Evolutionary conservation across 148 eudicot species (phyloP).

Genomic region (Linanthus parryae): DNA sequence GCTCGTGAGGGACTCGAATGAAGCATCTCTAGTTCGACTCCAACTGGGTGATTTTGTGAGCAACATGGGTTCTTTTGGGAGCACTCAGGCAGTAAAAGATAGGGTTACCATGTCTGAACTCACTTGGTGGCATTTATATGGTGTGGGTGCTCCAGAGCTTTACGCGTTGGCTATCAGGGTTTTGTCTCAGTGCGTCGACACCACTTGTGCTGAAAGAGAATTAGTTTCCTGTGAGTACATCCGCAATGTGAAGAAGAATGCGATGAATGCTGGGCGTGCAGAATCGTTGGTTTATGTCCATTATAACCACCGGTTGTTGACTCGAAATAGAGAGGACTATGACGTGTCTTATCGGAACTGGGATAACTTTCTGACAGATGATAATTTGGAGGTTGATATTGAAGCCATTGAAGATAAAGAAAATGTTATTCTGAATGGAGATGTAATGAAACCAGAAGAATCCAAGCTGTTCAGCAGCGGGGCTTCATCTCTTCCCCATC

Average conservation of each 20-base stretch:
- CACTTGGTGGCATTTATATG: slow-evolving; percentile 6
- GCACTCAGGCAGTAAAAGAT: background rate
- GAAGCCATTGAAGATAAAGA: slow-evolving; percentile 7
- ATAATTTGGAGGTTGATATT: slow-evolving; percentile 8
- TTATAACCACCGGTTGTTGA: slow-evolving; percentile 5
- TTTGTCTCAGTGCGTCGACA: slow-evolving; percentile 1
- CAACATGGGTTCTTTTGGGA: background rate
- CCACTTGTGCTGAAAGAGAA: slow-evolving; percentile 1
- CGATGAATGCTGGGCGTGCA: background rate
- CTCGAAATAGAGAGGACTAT: slow-evolving; percentile 6
- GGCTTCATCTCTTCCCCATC: too few species aligned
- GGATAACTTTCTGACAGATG: background rate
- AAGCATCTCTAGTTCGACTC: slow-evolving; percentile 2
- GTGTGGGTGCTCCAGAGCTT: slow-evolving; percentile 4
- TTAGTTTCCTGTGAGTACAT: background rate
- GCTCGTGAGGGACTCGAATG: slow-evolving; percentile 3
- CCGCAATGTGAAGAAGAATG: background rate
- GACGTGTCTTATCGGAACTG: slow-evolving; percentile 5
- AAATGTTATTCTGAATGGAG: too few species aligned
- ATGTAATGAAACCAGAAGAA: too few species aligned
- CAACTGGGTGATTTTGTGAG: slow-evolving; percentile 5
- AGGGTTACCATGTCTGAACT: slow-evolving; percentile 1
- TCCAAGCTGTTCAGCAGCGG: too few species aligned
- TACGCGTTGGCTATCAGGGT: slow-evolving; percentile 2
- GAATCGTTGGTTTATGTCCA: slow-evolving; percentile 6